Evolutionary conservation across 192 early-diverging fungal species (phyloP), one percentile per base, ranked within the genome.

Genomic region (Gaertneriomyces semiglobifer): DNA sequence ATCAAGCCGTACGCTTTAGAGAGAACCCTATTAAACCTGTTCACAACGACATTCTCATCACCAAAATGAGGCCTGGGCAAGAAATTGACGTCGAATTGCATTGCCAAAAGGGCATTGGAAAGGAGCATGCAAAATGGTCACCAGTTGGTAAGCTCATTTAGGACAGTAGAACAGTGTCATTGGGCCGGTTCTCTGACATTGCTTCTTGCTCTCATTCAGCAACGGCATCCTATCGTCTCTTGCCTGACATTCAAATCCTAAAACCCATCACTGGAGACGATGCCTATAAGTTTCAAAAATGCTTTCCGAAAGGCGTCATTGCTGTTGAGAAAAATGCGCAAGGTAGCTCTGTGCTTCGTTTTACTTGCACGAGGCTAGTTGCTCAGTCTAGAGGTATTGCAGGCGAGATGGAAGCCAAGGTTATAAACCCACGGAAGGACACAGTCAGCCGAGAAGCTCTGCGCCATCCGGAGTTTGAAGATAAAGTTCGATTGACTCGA

Each of bases 41-140:
- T n/a, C 77, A 86, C 60, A 84, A 92, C 69, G 92, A 98, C 69
- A 98, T 98, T 71, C 79, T 98, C 9, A 76, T 98, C 48, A 89
- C 91, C 33, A 98, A 98, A 77, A 73, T 98, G 67, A 81, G 93
- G 33, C 95, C 95, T 7, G 94, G 93, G 18, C 93, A 98, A 67
- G 74, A 85, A 50, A 88, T 98, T 45, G 78, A 85, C 44, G 74
- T 92, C 60, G 92, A 93, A 69, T 64, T 93, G 58, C 95, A 97
- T 72, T 91, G 90, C 71, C 83, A 85, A 43, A 97, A 96, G 79
- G 95, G 96, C 11, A 81, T 92, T 53, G 96, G 95, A 41, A 88
- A 91, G 74, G 94, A 96, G 66, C 96, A 98, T 60, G 94, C 95
- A 63, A 98, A 98, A 65, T 98, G 89, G 83, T 96, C 94, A 4